Base-by-base conservation (phyloP, 2,329 filamentous ascomycete genomes). In the Penicillium sp. region DNA sequence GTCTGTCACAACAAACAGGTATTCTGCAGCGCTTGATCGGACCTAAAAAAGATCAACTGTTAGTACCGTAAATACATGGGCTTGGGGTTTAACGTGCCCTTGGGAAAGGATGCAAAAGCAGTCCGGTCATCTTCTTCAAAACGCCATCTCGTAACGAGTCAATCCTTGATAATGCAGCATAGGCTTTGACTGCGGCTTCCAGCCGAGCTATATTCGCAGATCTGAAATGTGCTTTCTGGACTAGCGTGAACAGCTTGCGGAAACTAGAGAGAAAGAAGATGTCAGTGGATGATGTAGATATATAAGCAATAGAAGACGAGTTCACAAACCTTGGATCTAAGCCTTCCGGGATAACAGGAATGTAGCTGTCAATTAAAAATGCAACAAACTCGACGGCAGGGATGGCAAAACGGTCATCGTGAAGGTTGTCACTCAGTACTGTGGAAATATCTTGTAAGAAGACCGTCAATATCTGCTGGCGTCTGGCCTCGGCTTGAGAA, bases 21-120 rank as follows among this genome's bases (percentile, higher is more conserved):
- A 71, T 31, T 77, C 75, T 13, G 75, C 71, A 40, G 70, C 65
- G 21, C 57, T 61, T 9, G 66, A 65, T 1, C 75, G 75, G 52
- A 77, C 65, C 75, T 77, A 55, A 38, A 16, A 58, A 16, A 15
- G 9, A 5, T 0, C 40, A 21, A 23, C 36, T 21, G 25, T 55
- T 2, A 55, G 31, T 43, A 2, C 13, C 15, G 9, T n/a, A 11
- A 5, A 25, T 5, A n/a, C 11, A 23, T n/a, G 2, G 13, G n/a
- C 19, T 19, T 13, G 31, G 13, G 34, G 39, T 34, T 5, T 33
- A 55, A 66, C 87, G 76, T 64, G 95, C 86, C 67, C 84, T 84
- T 6, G 92, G 91, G 80, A 91, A 96, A 0, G 91, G 90, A 77
- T 96, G 93, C 56, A 85, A 75, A 61, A 96, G 77, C 78, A 96